phyloP scores from a whole-genome alignment of 2,329 filamentous ascomycete genomes.

The Aspergillus candidus region DNA sequence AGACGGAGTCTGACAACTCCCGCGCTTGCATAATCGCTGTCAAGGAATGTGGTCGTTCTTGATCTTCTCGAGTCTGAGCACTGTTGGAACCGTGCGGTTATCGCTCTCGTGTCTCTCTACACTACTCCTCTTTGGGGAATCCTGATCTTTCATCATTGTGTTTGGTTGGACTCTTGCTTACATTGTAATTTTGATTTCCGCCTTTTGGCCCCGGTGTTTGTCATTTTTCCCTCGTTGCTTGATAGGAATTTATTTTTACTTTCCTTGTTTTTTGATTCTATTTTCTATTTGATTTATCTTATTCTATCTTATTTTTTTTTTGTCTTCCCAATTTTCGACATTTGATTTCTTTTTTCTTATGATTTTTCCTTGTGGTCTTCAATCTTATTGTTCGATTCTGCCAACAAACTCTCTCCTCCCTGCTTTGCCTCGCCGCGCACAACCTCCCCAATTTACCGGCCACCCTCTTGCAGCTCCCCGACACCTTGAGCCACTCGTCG shows the following conservation, averaged over 20 bases:
- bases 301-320: constrained; percentile 4
- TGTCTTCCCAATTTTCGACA: background rate
- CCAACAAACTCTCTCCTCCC: too few relatives aligned
- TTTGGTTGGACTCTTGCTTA: background rate
- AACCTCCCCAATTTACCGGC: constrained; percentile 9
- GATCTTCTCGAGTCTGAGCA: constrained; percentile 16
- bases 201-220: too few relatives aligned
- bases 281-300: background rate
- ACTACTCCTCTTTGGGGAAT: constrained; percentile 6
- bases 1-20: constrained; percentile 21
- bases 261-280: background rate
- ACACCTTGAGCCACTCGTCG: background rate
- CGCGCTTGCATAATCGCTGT: constrained; percentile 23
- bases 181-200: too few relatives aligned
- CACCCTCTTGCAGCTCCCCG: constrained; percentile 4
- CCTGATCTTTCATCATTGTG: background rate
- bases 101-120: constrained; percentile 8
- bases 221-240: background rate
- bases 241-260: background rate
- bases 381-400: too few relatives aligned
- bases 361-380: background rate
- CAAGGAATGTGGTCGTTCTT: constrained; percentile 20
- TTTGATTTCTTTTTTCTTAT: background rate
- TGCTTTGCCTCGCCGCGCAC: too few relatives aligned
- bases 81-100: constrained; percentile 16